These are phyloP conservation scores for Hirschfeldia incana DNA, from an alignment of 345 rosid genomes.

Conservation along the genomic window DNA sequence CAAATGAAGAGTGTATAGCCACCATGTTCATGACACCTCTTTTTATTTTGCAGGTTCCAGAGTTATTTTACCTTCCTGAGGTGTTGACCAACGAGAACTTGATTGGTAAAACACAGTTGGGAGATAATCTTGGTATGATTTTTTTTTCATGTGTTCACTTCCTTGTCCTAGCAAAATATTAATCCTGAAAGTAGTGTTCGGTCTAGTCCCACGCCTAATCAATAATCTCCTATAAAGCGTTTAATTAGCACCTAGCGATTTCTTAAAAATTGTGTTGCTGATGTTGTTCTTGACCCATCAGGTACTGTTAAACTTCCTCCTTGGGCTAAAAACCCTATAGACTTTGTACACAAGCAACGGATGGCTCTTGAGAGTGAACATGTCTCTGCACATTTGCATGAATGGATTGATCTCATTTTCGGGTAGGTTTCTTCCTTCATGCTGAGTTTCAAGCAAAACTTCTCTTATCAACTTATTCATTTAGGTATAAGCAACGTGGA, in stretches of 20 bases:
- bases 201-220: no score
- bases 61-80: constrained; percentile 96
- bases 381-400: constrained; percentile 93
- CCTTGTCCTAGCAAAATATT: not conserved
- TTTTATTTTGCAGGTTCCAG: constrained; percentile 69
- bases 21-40: constrained; percentile 20
- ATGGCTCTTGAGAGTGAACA: constrained; percentile 96
- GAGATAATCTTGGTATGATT: constrained; percentile 81
- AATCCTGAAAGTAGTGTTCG: not conserved
- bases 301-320: constrained; percentile 86
- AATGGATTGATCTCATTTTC: constrained; percentile 97
- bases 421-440: constrained; percentile 53
- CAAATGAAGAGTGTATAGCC: not conserved
- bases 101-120: constrained; percentile 75
- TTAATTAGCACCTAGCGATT: no score
- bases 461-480: constrained; percentile 18
- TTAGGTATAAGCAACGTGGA: constrained; percentile 93
- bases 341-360: constrained; percentile 89
- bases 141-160: not conserved
- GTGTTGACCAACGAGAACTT: constrained; percentile 76
- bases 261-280: not conserved
- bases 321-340: constrained; percentile 86
- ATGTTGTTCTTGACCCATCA: constrained; percentile 41
- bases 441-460: not conserved
- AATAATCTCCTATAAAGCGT: no score